phyloP scores from a whole-genome alignment of 2,329 filamentous ascomycete species.

The Neospermospora avenae region DNA sequence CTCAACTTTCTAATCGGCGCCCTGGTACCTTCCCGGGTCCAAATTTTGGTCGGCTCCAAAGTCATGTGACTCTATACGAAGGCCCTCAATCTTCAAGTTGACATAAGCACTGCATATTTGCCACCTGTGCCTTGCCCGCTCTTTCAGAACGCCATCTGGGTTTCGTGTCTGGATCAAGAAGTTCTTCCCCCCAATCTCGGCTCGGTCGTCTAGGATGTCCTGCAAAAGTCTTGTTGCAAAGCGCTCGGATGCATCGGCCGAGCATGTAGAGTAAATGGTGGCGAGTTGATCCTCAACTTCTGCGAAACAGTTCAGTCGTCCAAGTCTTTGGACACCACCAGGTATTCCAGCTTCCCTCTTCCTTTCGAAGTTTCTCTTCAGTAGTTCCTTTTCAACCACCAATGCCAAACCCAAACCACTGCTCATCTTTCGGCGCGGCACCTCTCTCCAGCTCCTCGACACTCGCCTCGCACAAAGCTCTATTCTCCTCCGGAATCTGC shows the following conservation, averaged over 20 bases:
- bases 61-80: not conserved
- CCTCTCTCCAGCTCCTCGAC: constrained; percentile 47
- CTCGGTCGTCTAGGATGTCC: not conserved
- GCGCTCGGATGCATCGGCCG: not conserved
- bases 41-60: not conserved
- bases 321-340: not conserved
- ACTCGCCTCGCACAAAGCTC: constrained; percentile 42
- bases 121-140: not conserved
- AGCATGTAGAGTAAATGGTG: too few species aligned
- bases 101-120: not conserved
- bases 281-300: too few species aligned
- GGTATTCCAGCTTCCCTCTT: not conserved
- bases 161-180: not conserved
- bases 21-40: not conserved
- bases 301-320: too few species aligned
- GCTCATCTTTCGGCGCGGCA: constrained; percentile 46
- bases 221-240: not conserved
- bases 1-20: too few species aligned
- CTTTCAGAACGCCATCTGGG: not conserved
- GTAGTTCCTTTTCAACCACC: constrained; percentile 12
- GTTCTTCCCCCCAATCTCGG: not conserved
- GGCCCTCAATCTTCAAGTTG: not conserved
- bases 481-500: constrained; percentile 44
- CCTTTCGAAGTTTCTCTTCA: not conserved
- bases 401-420: constrained; percentile 40